Percentiles rank a stretch among this genome's conserved stretches.
Evolutionary conservation across 306 rosid genomes (phyloP).

Genomic region (Abrus precatorius): DNA sequence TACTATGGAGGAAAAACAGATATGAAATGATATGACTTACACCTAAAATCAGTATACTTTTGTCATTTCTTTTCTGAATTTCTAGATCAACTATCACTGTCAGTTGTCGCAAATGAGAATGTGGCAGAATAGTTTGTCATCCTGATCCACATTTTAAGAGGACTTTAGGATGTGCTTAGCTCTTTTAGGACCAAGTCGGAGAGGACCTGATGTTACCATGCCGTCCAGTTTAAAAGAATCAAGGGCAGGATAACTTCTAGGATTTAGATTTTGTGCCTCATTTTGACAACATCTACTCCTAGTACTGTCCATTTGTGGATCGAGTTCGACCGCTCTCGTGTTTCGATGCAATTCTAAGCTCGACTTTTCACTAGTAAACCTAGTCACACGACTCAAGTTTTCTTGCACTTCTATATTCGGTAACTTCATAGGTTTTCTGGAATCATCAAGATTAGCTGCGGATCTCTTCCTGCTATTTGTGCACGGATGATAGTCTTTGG

Average conservation of each 20-base stretch:
- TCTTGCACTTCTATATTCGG: constrained; percentile 58
- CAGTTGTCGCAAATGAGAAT: constrained; percentile 58
- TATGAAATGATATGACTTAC: constrained; percentile 52
- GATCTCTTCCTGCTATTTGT: constrained; percentile 64
- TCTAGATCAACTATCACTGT: constrained; percentile 63
- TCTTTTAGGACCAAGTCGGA: constrained; percentile 74
- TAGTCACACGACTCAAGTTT: constrained; percentile 48
- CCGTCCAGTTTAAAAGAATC: constrained; percentile 57
- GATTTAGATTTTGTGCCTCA: constrained; percentile 53
- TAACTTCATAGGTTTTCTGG: constrained; percentile 56
- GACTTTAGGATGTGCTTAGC: constrained; percentile 86
- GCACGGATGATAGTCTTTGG: constrained; percentile 63
- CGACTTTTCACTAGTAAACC: constrained; percentile 50
- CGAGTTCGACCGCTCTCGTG: constrained; percentile 47
- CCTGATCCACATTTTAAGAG: constrained; percentile 62
- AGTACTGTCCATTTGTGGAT: constrained; percentile 53
- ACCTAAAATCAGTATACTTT: constrained; percentile 77
- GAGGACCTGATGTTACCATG: constrained; percentile 71
- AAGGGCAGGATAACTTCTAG: constrained; percentile 48
- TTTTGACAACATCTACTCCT: constrained; percentile 52
- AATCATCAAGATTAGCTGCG: constrained; percentile 56
- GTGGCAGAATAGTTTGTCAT: constrained; percentile 61
- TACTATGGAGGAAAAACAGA: constrained; percentile 37
- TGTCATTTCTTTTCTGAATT: constrained; percentile 66
- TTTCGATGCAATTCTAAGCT: constrained; percentile 50